These are phyloP conservation scores for Leccinellum luteum DNA, from an alignment of 768 basidiomycete species.

Conservation along the genomic window DNA sequence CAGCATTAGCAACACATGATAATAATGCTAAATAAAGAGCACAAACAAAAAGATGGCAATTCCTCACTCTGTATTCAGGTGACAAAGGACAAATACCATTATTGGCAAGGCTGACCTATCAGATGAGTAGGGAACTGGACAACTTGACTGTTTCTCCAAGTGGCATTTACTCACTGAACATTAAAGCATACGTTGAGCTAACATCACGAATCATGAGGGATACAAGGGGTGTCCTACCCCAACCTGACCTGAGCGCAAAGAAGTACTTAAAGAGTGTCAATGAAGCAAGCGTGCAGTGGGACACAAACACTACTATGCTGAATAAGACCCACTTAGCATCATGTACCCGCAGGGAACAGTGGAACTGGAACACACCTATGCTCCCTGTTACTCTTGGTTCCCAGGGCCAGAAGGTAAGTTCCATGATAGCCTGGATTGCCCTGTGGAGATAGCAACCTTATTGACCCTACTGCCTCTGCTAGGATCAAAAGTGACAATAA, in stretches of 20 bases:
- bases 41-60: conserved; percentile 11
- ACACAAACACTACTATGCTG: conserved; percentile 14
- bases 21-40: not conserved
- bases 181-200: conserved; percentile 5
- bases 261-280: conserved; percentile 21
- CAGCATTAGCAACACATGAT: conserved; percentile 1
- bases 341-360: not conserved
- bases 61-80: not conserved
- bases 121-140: not conserved
- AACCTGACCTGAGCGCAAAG: conserved; percentile 10
- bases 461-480: not conserved
- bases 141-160: not conserved
- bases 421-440: not conserved
- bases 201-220: conserved; percentile 19
- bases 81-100: not conserved
- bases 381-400: not conserved
- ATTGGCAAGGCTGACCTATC: not conserved
- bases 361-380: conserved; percentile 12
- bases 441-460: conserved; percentile 1
- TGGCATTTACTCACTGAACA: conserved; percentile 6
- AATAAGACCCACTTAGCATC: not conserved
- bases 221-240: conserved; percentile 18
- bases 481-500: conserved; percentile 6
- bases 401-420: conserved; percentile 9
- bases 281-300: conserved; percentile 12